Percentiles rank a stretch among this genome's conserved stretches.
phyloP scores from a whole-genome alignment of 225 moss, liverwort and hornwort species.

The Climacium dendroides region DNA sequence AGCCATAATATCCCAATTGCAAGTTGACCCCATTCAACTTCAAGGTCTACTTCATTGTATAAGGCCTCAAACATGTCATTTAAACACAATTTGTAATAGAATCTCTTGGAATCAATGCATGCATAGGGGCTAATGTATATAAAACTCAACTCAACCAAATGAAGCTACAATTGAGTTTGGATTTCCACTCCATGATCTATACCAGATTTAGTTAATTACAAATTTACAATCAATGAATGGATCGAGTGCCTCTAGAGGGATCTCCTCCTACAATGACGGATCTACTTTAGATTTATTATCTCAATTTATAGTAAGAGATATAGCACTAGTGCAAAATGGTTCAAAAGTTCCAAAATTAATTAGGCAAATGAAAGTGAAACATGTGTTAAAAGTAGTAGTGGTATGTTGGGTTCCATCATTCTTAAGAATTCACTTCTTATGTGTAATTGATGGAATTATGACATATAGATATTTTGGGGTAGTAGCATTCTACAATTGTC shows the following conservation, averaged over 20 bases:
- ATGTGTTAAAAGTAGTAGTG: no score
- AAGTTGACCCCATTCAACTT: not conserved
- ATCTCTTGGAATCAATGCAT: not conserved
- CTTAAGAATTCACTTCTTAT: not conserved
- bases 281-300: not conserved
- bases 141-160: not conserved
- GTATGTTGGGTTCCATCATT: no score
- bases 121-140: not conserved
- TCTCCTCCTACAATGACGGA: not conserved
- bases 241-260: not conserved
- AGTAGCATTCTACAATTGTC: not conserved
- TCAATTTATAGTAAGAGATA: not conserved
- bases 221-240: not conserved
- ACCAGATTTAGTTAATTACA: not conserved
- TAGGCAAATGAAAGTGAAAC: not conserved
- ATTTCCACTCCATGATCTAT: not conserved
- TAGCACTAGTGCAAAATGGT: not conserved
- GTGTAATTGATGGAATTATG: not conserved
- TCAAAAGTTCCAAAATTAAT: not conserved
- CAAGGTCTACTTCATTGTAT: not conserved
- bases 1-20: fast-evolving
- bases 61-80: not conserved
- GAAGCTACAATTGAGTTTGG: not conserved
- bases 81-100: not conserved
- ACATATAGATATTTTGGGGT: not conserved